These are phyloP conservation scores for Fusarium zealandicum DNA, from an alignment of 2,329 filamentous ascomycete genomes.

Conservation along the genomic window DNA sequence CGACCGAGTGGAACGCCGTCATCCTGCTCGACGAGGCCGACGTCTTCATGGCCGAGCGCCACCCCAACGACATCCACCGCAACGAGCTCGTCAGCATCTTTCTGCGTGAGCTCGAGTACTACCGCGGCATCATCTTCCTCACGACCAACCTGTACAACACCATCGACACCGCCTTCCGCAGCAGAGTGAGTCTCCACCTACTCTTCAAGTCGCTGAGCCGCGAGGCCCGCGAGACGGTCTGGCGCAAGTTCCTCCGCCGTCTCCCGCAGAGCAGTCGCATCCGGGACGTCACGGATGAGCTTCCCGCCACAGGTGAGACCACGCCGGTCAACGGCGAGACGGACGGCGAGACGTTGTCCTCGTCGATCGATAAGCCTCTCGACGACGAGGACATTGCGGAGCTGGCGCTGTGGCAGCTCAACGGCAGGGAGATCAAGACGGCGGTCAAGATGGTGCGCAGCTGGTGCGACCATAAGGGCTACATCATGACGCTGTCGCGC, in stretches of 20 bases:
- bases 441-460: conserved; percentile 54
- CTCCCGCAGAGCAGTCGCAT: conserved; percentile 35
- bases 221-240: conserved; percentile 51
- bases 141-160: conserved; percentile 53
- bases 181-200: conserved; percentile 56
- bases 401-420: conserved; percentile 52
- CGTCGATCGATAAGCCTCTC: conserved; percentile 21
- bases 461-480: conserved; percentile 55
- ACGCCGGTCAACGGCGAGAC: conserved; percentile 5
- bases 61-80: conserved; percentile 53
- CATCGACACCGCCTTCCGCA: conserved; percentile 55
- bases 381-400: conserved; percentile 49
- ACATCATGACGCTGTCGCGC: conserved; percentile 50
- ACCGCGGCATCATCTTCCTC: conserved; percentile 54
- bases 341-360: neutral
- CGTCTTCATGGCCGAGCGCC: conserved; percentile 58
- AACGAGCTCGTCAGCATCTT: conserved; percentile 60
- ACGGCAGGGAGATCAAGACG: conserved; percentile 57
- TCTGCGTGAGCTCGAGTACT: conserved; percentile 55
- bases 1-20: conserved; percentile 58
- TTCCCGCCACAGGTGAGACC: conserved; percentile 7
- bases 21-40: conserved; percentile 62
- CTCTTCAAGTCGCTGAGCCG: conserved; percentile 51
- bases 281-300: conserved; percentile 4
- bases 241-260: conserved; percentile 55